phyloP scores from a whole-genome alignment of 2,329 filamentous ascomycete species.

The Cladosporium sp. region DNA sequence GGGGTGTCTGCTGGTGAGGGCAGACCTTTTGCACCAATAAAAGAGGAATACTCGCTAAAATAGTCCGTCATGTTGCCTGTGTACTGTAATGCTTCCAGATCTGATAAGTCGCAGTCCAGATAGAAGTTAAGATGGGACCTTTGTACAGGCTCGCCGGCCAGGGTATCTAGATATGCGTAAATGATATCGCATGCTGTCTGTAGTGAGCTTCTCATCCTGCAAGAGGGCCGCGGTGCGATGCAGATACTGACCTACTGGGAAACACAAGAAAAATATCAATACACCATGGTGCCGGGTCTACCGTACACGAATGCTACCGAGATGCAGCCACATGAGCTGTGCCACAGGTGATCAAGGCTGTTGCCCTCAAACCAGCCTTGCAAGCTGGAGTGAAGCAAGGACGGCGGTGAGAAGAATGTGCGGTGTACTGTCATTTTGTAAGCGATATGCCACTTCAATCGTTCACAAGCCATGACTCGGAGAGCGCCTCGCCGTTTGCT shows the following conservation, averaged over 20 bases:
- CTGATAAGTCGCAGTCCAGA: not conserved
- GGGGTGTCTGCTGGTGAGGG: constrained; percentile 70
- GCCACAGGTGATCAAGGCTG: constrained; percentile 12
- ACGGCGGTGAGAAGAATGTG: constrained; percentile 1
- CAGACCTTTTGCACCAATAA: constrained; percentile 53
- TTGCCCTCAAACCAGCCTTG: not conserved
- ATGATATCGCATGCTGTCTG: constrained; percentile 10
- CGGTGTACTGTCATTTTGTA: not conserved
- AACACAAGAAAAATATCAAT: constrained; percentile 9
- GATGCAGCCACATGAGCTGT: constrained; percentile 10
- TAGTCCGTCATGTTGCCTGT: constrained; percentile 36
- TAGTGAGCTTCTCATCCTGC: constrained; percentile 9
- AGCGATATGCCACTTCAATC: constrained; percentile 3
- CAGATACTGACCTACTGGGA: constrained; percentile 4
- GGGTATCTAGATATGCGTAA: constrained; percentile 11
- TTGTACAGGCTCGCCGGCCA: constrained; percentile 13
- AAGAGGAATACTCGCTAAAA: constrained; percentile 43
- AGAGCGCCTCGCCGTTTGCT: not conserved
- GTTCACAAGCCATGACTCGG: constrained; percentile 10
- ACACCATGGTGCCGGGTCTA: constrained; percentile 10
- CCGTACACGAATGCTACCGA: constrained; percentile 8
- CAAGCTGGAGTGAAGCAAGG: not conserved
- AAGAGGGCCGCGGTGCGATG: not conserved
- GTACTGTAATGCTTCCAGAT: not conserved
- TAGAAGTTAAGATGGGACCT: constrained; percentile 2